Conservation (phyloP, 2,329 filamentous ascomycete genomes). For the Colletotrichum sp. region DNA sequence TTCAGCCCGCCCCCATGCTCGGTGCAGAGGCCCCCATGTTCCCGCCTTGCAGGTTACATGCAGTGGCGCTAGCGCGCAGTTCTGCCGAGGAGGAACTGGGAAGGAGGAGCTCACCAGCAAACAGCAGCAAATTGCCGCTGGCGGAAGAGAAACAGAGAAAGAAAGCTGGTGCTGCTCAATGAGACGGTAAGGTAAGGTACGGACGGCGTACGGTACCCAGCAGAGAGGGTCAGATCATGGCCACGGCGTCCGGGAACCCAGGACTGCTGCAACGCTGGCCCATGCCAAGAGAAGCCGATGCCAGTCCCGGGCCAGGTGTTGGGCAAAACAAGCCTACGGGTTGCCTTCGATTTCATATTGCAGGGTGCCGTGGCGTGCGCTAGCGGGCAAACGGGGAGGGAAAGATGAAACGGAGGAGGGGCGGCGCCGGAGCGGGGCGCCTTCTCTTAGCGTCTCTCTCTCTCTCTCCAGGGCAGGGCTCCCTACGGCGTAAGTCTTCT, state of each 20-base stretch:
- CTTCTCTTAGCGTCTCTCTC: too few relatives aligned
- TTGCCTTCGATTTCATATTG: conserved; percentile 2
- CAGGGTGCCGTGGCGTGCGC: conserved; percentile 19
- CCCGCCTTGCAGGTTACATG: conserved; percentile 18
- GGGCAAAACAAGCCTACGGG: not conserved
- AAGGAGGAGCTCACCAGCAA: not conserved
- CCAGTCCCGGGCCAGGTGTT: not conserved
- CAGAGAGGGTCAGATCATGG: not conserved
- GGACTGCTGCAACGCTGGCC: not conserved
- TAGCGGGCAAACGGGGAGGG: conserved; percentile 15
- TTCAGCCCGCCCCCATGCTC: not conserved
- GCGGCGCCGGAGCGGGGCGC: not conserved
- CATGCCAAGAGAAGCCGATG: not conserved
- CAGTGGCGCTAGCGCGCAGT: conserved; percentile 11
- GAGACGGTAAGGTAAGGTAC: not conserved
- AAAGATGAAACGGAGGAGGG: conserved; percentile 18
- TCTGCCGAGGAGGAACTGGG: not conserved
- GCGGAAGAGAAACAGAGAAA: not conserved
- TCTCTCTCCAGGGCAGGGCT: not conserved
- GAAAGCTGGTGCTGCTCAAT: not conserved
- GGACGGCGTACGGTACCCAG: not conserved
- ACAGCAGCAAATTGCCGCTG: not conserved
- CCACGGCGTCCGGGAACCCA: not conserved
- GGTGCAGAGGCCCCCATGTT: not conserved
- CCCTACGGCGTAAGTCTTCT: not conserved